Evolutionary conservation across 805 yeast species (phyloP), one percentile per base, ranked within the genome.

Genomic region (Barnettozyma sp.): DNA sequence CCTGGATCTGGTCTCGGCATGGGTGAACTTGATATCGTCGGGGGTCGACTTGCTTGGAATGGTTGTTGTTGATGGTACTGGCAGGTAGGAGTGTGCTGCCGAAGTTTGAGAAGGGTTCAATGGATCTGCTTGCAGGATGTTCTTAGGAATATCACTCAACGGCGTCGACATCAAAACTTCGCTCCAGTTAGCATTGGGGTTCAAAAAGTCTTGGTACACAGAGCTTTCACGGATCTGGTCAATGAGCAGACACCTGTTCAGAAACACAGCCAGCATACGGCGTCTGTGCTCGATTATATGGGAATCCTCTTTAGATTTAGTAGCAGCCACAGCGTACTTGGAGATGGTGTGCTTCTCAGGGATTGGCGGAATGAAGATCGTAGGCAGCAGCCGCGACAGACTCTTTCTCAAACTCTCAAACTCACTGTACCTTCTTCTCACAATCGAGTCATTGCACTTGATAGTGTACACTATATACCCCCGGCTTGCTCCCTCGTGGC

Each of bases 181-280:
- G 17, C 73, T 68, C 90, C 96, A 92, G 49, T 77, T 75, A n/a
- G 86, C 76, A 46, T 87, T 88, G 5, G 97, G 95, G 53, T 87
- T 92, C 41, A 92, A 58, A 50, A 92, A 92, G 50, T 78, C 76
- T 32, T 77, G 73, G 46, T 86, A 83, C 25, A 82, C 77, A 18
- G 71, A 70, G 45, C 81, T 71, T 22, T 69, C 70, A 30, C 78
- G 63, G 12, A 92, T 67, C 42, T 68, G 71, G 2, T 67, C 65
- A 35, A 78, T 76, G 6, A 63, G 56, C 30, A 76, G 54, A 57
- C 97, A 90, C 48, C 90, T 71, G 53, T 83, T 86, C 45, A 92
- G 63, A 52, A 92, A 92, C 15, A 78, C 82, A 1, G 81, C 68
- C 24, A 88, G 71, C 74, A 83, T 74, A 36, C 95, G 65, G 50